A percentile compares a stretch with the other conserved stretches of the same genome.
Evolutionary conservation across 129 eudicot species (phyloP).

Genomic region (Flaveria trinervia): DNA sequence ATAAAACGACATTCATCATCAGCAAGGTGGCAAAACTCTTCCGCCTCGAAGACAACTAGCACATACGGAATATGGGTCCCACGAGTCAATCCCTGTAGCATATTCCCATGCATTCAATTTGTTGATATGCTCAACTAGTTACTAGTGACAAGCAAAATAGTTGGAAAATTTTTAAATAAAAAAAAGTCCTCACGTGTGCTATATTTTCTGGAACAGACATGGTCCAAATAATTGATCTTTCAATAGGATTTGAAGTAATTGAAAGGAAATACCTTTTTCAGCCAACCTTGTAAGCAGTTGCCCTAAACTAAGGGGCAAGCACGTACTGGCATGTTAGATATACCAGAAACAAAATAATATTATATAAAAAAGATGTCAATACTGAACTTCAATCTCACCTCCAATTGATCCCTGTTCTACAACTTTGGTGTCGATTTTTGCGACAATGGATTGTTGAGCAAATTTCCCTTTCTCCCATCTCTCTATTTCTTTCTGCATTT

Average conservation of each 20-base stretch:
- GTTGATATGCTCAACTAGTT: background rate
- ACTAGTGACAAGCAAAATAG: background rate
- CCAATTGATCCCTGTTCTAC: constrained; percentile 76
- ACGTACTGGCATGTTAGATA: constrained; percentile 33
- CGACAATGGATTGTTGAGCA: constrained; percentile 71
- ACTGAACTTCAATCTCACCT: constrained; percentile 50
- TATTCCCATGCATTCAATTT: constrained; percentile 7
- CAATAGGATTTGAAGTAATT: constrained; percentile 80
- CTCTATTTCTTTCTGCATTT: constrained; percentile 62
- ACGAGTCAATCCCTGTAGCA: constrained; percentile 52
- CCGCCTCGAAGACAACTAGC: constrained; percentile 69
- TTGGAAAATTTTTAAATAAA: background rate
- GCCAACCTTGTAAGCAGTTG: constrained; percentile 76
- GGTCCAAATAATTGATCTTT: constrained; percentile 78
- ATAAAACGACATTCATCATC: constrained; percentile 45
- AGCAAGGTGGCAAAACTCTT: constrained; percentile 71
- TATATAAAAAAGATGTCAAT: background rate
- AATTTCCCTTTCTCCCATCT: constrained; percentile 85
- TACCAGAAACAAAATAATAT: background rate
- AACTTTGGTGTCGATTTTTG: constrained; percentile 74
- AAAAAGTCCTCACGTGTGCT: constrained; percentile 47
- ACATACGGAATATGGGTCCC: constrained; percentile 56
- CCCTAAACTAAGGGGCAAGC: constrained; percentile 54
- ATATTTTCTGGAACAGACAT: constrained; percentile 71
- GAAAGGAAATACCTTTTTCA: constrained; percentile 69